Evolutionary conservation across 148 eudicot genomes (phyloP), one percentile per base, ranked within the genome.

Genomic region (Nepenthes gracilis): DNA sequence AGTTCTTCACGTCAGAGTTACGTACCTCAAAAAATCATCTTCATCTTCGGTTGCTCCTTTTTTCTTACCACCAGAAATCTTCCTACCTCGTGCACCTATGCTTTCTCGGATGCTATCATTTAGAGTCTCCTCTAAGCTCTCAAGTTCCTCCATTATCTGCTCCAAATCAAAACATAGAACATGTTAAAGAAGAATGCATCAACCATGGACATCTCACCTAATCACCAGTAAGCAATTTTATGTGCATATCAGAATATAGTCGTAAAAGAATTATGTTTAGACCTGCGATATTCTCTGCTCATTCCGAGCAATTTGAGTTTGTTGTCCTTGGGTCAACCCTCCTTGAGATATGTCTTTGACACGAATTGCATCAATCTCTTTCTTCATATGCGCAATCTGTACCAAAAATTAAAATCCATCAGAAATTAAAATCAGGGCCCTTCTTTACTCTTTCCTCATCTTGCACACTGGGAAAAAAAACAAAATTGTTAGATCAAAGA

Each of bases 231-330:
- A 23, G 8, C 45, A 40, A 40, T 40, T 40, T 40, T 40, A 40
- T 3, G 45, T 40, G 45, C 45, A 40, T 40, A 49, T 49, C 13
- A 5, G 53, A 49, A 11, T 49, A 7, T n/a, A 47, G 32, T 43
- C 32, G 6, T 10, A 65, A 23, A 53, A 43, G 23, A 23, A 23
- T 23, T 23, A 23, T 57, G 35, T 35, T 58, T 65, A 59, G 37
- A 93, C 99, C 97, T 93, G 92, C 57, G 88, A 66, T 65, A 84
- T 89, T 68, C 99, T 86, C 70, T 82, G 86, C 80, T 93, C 99
- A 85, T 93, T 93, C 64, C 99, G 82, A 85, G 99, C 99, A 67
- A 89, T 86, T 77, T 93, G 99, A 61, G 99, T 93, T 73, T 93
- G 99, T 57, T 93, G 99, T 47, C 99, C 99, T 72, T 93, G 99